Evolutionary conservation across 352 stramenopile species (phyloP).

Genomic region (Phytophthora syringae): DNA sequence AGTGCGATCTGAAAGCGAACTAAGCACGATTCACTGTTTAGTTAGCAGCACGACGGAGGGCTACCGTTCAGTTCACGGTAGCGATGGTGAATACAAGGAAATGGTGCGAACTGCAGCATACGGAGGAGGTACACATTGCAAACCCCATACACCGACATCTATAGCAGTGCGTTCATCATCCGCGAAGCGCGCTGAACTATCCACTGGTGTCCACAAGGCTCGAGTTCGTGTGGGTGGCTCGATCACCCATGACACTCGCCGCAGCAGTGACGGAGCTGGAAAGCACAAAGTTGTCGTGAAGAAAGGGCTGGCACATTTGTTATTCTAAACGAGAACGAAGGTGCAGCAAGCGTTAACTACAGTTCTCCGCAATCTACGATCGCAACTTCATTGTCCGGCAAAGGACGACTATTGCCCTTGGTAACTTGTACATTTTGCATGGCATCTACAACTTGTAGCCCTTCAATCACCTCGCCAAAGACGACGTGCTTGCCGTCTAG

Average conservation of each 20-base stretch:
- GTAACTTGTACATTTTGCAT: constrained; percentile 75
- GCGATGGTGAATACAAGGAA: constrained; percentile 26
- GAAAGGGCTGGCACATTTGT: constrained; percentile 64
- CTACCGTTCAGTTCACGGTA: background rate
- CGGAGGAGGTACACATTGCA: constrained; percentile 49
- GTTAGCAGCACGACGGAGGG: background rate
- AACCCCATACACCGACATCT: constrained; percentile 42
- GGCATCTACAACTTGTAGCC: constrained; percentile 70
- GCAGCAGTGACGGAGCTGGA: constrained; percentile 30
- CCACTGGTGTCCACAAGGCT: constrained; percentile 58
- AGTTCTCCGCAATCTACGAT: constrained; percentile 76
- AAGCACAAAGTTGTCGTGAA: constrained; percentile 74
- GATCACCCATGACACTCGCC: constrained; percentile 24
- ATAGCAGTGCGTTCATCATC: constrained; percentile 43
- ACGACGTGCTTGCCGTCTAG: constrained; percentile 96
- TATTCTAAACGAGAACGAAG: constrained; percentile 45
- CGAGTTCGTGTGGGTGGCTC: constrained; percentile 53
- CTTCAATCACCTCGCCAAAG: constrained; percentile 94
- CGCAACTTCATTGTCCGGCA: constrained; percentile 62
- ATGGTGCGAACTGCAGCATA: constrained; percentile 43
- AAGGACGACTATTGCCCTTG: constrained; percentile 51
- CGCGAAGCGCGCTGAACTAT: constrained; percentile 54
- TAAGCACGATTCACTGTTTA: background rate
- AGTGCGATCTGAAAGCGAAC: background rate
- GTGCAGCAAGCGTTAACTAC: constrained; percentile 2